These are phyloP conservation scores for Orbilia brochopaga DNA, from an alignment of 2,329 filamentous ascomycete species.

Conservation along the genomic window DNA sequence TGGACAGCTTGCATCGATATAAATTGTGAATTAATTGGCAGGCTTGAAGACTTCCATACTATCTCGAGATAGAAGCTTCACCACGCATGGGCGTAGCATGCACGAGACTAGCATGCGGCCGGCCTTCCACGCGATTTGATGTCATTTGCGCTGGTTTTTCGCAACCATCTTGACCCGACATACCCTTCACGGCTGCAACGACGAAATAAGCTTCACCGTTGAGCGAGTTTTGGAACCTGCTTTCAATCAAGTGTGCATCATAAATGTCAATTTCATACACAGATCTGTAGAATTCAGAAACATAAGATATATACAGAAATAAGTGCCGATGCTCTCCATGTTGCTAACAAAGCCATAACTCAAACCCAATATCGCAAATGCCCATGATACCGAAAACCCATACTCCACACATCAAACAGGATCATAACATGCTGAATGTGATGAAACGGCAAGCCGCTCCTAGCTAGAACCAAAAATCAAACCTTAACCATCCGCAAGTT, in stretches of 20 bases:
- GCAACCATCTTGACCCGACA: neutral
- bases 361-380: no score
- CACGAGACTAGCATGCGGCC: neutral
- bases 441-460: neutral
- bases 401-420: neutral
- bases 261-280: neutral
- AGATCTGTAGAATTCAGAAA: no score
- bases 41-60: no score
- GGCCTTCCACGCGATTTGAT: constrained; percentile 1
- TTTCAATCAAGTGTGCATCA: neutral
- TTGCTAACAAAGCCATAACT: no score
- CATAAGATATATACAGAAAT: no score
- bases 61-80: no score
- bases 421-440: neutral
- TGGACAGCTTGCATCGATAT: no score
- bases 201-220: no score
- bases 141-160: neutral
- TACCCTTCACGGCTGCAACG: neutral
- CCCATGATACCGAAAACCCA: neutral
- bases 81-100: no score
- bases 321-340: no score
- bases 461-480: constrained; percentile 9
- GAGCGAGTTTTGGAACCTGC: no score
- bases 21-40: no score
- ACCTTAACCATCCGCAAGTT: constrained; percentile 26